Evolutionary conservation across 306 rosid genomes (phyloP).

Genomic region (Cucumis sativus): DNA sequence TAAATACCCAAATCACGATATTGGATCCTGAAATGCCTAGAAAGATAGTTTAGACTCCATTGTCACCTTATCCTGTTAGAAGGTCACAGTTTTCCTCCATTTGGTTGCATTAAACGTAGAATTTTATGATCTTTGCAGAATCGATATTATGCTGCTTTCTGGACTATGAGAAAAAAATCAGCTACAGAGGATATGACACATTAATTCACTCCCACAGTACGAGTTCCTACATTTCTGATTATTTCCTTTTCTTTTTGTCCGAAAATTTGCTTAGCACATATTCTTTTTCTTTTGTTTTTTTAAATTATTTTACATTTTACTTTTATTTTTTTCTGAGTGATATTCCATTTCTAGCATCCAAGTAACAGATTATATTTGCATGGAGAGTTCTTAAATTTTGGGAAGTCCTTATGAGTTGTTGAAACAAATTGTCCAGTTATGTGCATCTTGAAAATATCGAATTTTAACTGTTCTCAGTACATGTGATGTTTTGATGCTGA

Average conservation of each 20-base stretch:
- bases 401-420: not conserved
- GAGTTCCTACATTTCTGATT: not conserved
- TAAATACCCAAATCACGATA: not conserved
- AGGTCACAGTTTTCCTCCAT: not conserved
- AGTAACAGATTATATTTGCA: not conserved
- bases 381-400: not conserved
- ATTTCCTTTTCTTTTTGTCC: not conserved
- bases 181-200: slow-evolving; percentile 9
- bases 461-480: not conserved
- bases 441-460: not conserved
- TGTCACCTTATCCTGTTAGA: not conserved
- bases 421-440: not conserved
- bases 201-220: not conserved
- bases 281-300: not conserved
- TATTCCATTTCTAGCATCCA: not conserved
- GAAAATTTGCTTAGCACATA: not conserved
- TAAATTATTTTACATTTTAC: too few species aligned
- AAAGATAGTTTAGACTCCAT: not conserved
- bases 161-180: slow-evolving; percentile 73
- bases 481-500: not conserved
- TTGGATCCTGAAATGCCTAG: not conserved
- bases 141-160: slow-evolving; percentile 72
- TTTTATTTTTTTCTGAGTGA: not conserved
- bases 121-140: slow-evolving; percentile 42
- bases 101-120: slow-evolving; percentile 8